These are phyloP conservation scores for Boeremia lycopersici DNA, from an alignment of 2,329 filamentous ascomycete species.

Conservation along the genomic window DNA sequence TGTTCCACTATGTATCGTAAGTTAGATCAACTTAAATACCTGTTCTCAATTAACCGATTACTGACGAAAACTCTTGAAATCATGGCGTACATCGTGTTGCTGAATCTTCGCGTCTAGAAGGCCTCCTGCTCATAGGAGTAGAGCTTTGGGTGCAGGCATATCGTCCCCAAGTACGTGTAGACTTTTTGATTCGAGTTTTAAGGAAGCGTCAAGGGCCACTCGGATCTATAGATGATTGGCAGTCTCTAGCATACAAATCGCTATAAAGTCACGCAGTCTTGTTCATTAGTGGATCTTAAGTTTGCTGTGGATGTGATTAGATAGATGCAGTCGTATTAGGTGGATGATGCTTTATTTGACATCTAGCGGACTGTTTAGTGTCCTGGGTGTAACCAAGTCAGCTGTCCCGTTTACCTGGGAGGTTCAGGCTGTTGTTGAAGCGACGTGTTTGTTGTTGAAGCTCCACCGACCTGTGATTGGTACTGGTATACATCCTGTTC, in stretches of 20 bases:
- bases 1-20: not conserved
- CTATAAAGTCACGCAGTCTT: not conserved
- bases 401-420: not conserved
- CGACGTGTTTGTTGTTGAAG: not conserved
- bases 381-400: not conserved
- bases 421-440: not conserved
- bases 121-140: not conserved
- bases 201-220: not conserved
- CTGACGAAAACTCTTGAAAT: constrained; percentile 10
- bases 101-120: constrained; percentile 14
- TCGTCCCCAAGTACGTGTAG: not conserved
- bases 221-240: not conserved
- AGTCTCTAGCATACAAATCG: not conserved
- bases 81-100: constrained; percentile 7
- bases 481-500: too few relatives aligned
- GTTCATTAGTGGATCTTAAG: not conserved
- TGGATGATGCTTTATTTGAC: not conserved
- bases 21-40: not conserved
- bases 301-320: not conserved
- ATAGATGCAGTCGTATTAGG: not conserved
- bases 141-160: not conserved
- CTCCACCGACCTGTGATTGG: not conserved
- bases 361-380: not conserved
- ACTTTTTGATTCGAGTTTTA: not conserved
- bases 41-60: constrained; percentile 3